Evolutionary conservation across 2,329 filamentous ascomycete genomes (phyloP).

Genomic region (Alternaria gaisen): DNA sequence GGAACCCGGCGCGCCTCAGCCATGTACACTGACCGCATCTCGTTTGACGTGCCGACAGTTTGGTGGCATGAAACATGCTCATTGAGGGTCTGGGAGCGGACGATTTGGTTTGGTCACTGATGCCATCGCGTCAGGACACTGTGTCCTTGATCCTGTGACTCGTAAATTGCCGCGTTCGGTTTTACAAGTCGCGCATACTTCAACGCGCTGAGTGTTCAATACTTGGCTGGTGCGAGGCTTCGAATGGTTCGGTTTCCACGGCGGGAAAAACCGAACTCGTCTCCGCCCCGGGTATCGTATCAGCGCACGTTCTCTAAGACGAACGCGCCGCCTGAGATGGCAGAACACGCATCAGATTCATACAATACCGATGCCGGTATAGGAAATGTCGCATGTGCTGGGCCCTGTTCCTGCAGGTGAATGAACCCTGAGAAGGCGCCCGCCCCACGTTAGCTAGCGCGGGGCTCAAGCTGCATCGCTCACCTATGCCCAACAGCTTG

Average conservation of each 20-base stretch:
- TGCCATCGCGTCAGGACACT: conserved; percentile 8
- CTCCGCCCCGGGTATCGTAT: background rate
- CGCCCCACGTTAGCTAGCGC: conserved; percentile 21
- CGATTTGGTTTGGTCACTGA: background rate
- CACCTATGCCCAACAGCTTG: conserved; percentile 21
- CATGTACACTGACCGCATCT: conserved; percentile 21
- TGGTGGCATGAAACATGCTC: conserved; percentile 49
- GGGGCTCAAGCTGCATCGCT: conserved; percentile 14
- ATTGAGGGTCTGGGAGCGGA: conserved; percentile 16
- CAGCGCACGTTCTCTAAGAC: background rate
- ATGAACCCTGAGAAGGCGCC: conserved; percentile 10
- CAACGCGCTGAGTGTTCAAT: background rate
- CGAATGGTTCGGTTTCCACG: no score
- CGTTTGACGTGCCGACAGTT: conserved; percentile 15
- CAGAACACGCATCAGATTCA: background rate
- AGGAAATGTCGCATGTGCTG: conserved; percentile 2
- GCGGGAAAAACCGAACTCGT: background rate
- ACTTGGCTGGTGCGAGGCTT: background rate
- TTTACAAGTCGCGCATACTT: background rate
- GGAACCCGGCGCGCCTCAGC: conserved; percentile 42
- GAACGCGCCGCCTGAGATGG: background rate
- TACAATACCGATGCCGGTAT: background rate
- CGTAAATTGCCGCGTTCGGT: conserved; percentile 1
- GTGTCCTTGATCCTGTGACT: conserved; percentile 9
- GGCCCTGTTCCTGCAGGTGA: conserved; percentile 16